Evolutionary conservation across 1,284 basidiomycete genomes (phyloP), one percentile per base, ranked within the genome.

Genomic region (Sphagnurus paluster): DNA sequence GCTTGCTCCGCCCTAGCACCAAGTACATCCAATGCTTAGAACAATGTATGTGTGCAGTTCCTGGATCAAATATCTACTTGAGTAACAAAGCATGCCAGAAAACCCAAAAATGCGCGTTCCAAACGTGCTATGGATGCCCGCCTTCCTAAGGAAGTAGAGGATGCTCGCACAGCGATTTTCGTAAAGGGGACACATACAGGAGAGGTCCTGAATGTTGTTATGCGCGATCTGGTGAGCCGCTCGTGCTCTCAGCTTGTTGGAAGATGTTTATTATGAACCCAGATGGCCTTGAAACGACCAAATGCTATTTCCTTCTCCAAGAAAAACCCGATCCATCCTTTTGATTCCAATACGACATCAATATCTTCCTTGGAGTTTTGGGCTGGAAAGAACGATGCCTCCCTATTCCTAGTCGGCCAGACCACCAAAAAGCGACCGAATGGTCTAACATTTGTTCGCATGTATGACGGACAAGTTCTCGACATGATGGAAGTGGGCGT

Each of bases 401-500:
- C 84, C 3, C 73, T 99, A 59, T 97, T 98, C 62, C 71, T 97
- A 10, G 75, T 98, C 33, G 96, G 93, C 1, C 89, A 95, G 61
- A 92, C 88, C 60, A 91, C 87, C 39, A 99, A 99, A 73, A 99
- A 99, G 68, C 75, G 95, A 43, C 95, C 95, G 11, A 80, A 98
- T 61, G 87, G 91, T 44, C 66, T 99, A 46, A 85, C 89, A 2
- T 86, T 97, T 59, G 87, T 87, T 10, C 73, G 97, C 44, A 94
- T 89, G 78, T 99, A 89, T 58, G 90, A 98, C 59, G 80, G 84
- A 23, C 76, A 83, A 58, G 82, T 98, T 17, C 73, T 99, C 60
- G 97, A 99, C 66, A 95, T 98, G 90, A 79, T 93, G 49, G 97
- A 99, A 71, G 71, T 97, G 16, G 94, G 94, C 4, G 84, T 99